phyloP scores from a whole-genome alignment of 352 stramenopile species.

The Globisporangium emineosum region DNA sequence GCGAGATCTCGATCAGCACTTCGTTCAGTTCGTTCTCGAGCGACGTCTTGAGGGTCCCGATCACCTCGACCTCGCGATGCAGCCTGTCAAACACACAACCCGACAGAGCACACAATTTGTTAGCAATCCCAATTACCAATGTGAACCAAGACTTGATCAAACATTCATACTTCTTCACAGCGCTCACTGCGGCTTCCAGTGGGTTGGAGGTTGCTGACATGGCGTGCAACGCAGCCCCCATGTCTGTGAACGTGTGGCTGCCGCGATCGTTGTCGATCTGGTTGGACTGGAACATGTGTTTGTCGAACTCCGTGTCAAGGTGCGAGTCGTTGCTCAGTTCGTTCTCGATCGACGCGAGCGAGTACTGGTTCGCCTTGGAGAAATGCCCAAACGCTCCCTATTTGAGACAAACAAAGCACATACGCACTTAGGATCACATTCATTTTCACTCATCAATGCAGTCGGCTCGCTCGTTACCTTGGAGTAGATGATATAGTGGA shows the following conservation, averaged over 20 bases:
- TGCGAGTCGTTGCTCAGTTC: conserved; percentile 60
- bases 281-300: conserved; percentile 37
- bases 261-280: conserved; percentile 22
- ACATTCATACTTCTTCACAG: conserved; percentile 55
- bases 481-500: conserved; percentile 72
- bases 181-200: conserved; percentile 51
- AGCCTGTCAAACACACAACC: conserved; percentile 28
- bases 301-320: conserved; percentile 65
- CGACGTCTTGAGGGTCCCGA: conserved; percentile 68
- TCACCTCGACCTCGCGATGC: conserved; percentile 71
- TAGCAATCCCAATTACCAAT: background rate
- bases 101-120: background rate
- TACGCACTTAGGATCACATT: background rate
- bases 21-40: conserved; percentile 63
- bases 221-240: conserved; percentile 1
- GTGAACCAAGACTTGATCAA: conserved; percentile 1
- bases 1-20: conserved; percentile 57
- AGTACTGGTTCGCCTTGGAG: conserved; percentile 67
- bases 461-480: conserved; percentile 34
- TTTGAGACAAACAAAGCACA: background rate
- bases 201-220: conserved; percentile 26
- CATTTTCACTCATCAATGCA: background rate
- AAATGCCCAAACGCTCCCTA: conserved; percentile 62
- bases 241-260: conserved; percentile 21
- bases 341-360: conserved; percentile 61